phyloP scores from a whole-genome alignment of 352 stramenopile genomes.

The Globisporangium alternatum region DNA sequence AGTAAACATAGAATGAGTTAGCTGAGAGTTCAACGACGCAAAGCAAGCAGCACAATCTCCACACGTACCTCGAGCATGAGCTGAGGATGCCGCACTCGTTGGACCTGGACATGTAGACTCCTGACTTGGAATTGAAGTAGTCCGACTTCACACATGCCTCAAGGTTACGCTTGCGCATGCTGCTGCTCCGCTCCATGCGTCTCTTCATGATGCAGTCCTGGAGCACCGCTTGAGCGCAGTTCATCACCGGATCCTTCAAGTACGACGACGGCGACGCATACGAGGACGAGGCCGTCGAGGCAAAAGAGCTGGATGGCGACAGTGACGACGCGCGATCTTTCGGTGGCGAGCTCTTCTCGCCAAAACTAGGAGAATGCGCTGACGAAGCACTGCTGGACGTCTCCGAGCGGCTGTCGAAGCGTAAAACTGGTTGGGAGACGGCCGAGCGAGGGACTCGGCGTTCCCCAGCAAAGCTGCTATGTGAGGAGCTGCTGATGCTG shows the following conservation, averaged over 20 bases:
- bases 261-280: constrained; percentile 39
- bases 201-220: constrained; percentile 71
- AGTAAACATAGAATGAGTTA: neutral
- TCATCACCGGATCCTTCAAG: constrained; percentile 52
- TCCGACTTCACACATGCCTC: constrained; percentile 45
- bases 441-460: neutral
- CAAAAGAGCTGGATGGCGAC: constrained; percentile 26
- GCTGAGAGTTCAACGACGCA: neutral
- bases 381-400: neutral
- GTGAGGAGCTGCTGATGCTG: constrained; percentile 4
- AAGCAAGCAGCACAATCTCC: neutral
- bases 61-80: constrained; percentile 45
- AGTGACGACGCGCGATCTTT: constrained; percentile 20
- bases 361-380: neutral
- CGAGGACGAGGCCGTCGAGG: constrained; percentile 40
- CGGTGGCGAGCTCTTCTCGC: neutral
- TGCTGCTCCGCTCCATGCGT: constrained; percentile 50
- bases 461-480: neutral
- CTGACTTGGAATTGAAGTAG: constrained; percentile 31
- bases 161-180: constrained; percentile 62
- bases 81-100: constrained; percentile 40
- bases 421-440: neutral
- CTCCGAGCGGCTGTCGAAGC: constrained; percentile 11
- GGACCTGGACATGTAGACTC: constrained; percentile 35
- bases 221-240: constrained; percentile 59